Evolutionary conservation across 176 grass and related monocot genomes (phyloP).

Genomic region (Rhynchospora tenuis): DNA sequence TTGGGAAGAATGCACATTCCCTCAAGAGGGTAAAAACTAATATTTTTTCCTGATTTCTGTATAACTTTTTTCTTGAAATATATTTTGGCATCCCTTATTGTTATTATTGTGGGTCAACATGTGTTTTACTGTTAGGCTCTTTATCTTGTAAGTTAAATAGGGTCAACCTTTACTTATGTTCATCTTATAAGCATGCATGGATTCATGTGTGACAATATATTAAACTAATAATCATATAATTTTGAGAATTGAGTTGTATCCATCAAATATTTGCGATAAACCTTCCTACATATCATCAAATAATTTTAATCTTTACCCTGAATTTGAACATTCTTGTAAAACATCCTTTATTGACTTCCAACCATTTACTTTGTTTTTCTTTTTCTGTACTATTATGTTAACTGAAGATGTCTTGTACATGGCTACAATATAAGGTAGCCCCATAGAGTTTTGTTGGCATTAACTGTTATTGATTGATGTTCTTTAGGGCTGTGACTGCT

Average conservation of each 20-base stretch:
- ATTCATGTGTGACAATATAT: background rate
- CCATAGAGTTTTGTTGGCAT: background rate
- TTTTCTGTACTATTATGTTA: background rate
- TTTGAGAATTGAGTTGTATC: background rate
- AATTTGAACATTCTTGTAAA: background rate
- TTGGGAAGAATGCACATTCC: constrained; percentile 99
- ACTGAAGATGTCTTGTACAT: background rate
- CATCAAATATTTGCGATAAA: no score
- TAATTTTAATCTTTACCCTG: no score
- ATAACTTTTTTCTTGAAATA: background rate
- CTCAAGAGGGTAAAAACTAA: constrained; percentile 67
- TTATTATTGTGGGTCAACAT: background rate
- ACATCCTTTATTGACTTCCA: background rate
- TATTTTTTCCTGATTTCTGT: background rate
- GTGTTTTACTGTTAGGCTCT: background rate
- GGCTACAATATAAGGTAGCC: background rate
- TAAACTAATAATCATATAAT: background rate
- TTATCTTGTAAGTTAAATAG: background rate
- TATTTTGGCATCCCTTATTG: background rate
- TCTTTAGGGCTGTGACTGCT: constrained; percentile 92
- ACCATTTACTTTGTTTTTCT: background rate
- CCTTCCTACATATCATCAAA: no score
- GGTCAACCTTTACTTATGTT: background rate
- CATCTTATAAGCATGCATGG: background rate
- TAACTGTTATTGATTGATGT: background rate